Evolutionary conservation across 2,329 filamentous ascomycete genomes (phyloP), one percentile per base, ranked within the genome.

Genomic region (Alternaria metachromatica): DNA sequence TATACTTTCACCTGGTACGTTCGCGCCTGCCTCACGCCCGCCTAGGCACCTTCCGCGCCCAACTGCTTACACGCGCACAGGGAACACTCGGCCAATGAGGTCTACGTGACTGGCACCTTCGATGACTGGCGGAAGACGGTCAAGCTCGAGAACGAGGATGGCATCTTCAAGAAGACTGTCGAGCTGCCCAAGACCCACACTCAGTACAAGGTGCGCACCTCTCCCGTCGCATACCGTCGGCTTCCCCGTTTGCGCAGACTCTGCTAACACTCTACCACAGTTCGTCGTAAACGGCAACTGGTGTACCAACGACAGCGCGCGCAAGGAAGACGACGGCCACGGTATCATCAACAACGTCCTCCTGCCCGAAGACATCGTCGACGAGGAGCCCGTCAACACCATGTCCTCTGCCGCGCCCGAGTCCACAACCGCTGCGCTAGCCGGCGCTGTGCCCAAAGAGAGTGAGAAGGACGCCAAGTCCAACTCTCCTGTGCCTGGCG

Each of bases 271-370:
- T 33, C 48, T 15, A 7, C 20, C 56, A 74, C 80, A 97, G 95
- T 99, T 97, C 81, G 92, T 99, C 74, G 95, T 97, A 71, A 93
- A 99, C 87, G 93, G 92, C 72, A 88, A 87, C 72, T 99, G 96
- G 96, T 89, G 89, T 55, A 92, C 90, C 79, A 94, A 97, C 82
- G 88, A 90, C 73, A 89, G 89, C 63, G 91, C 90, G 45, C 92
- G 92, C 63, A 90, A 91, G 82, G 94, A 97, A 83, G 88, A 89
- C 76, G 95, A 97, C 85, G 87, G 87, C 69, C 86, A 89, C 75
- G 91, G 92, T 75, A 97, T 95, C 86, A 85, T 94, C 74, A 98
- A 98, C 87, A 98, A 98, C 88, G 89, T 97, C 68, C 87, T 99
- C 61, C 87, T 88, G 44, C 89, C 91, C 62, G 88, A 93, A 67